Base-by-base conservation (phyloP, 176 grass and related monocot genomes). In the Chrysopogon serrulatus region DNA sequence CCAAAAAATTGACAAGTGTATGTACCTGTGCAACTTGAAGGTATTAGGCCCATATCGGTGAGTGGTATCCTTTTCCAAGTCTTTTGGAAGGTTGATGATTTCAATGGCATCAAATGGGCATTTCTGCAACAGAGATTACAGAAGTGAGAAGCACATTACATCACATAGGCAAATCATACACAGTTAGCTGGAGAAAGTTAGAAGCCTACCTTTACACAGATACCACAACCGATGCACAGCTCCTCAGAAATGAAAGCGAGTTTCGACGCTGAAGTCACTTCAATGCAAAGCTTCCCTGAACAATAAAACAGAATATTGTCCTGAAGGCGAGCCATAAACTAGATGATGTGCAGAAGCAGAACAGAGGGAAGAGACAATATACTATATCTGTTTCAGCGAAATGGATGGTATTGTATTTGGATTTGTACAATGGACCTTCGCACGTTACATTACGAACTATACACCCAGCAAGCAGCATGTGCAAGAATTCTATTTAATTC, bases 71-170 rank as follows among this genome's bases (percentile, higher is more conserved):
- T 98, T 98, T 51, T 87, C 96, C 82, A 98, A 51, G 67, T 95
- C 91, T 74, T 98, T 95, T 35, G 96, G 96, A 43, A 98, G 85
- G 74, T 98, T 95, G 63, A 98, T 94, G 65, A 98, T 98, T n/a
- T 91, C 85, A 83, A 98, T 98, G 23, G 96, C 91, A 49, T 94
- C 91, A 81, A 98, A 98, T 15, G 96, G 96, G 31, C 96, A 98
- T 98, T 98, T 98, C 93, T 98, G 86, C 47, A 77, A 47, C 41
- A 79, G 37, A 47, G 28, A 81, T 88, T 65, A 76, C 24, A 39
- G 34, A 12, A 34, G 54, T 65, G 32, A 68, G 59, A 71, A 47
- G 23, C 17, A 13, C 5, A 49, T 36, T 51, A 81, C 6, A 79
- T 36, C 1, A 8, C n/a, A 73, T 15, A 86, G 15, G 34, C 21